Evolutionary conservation across 1,284 basidiomycete genomes (phyloP).

Genomic region (Boletus albobrunnescens): DNA sequence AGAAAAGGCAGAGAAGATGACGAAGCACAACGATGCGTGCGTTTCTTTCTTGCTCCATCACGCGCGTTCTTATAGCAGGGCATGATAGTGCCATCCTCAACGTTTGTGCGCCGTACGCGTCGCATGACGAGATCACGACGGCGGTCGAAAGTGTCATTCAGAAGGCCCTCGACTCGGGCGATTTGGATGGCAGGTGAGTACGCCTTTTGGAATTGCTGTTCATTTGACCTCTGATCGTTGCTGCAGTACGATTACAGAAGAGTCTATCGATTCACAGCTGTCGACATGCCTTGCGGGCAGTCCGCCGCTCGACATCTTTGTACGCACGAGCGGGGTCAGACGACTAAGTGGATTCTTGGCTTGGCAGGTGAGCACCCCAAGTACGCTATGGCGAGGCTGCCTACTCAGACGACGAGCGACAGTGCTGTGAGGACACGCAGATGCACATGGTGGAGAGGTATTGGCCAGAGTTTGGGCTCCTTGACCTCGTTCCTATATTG

Average conservation of each 20-base stretch:
- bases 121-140: slow-evolving; percentile 86
- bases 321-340: slow-evolving; percentile 90
- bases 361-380: slow-evolving; percentile 72
- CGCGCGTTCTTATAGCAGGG: background rate
- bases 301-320: slow-evolving; percentile 85
- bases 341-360: slow-evolving; percentile 90
- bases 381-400: too few relatives aligned
- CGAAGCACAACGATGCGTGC: slow-evolving; percentile 64
- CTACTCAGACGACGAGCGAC: slow-evolving; percentile 1
- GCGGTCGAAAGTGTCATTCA: slow-evolving; percentile 64
- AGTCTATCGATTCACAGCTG: slow-evolving; percentile 62
- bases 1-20: slow-evolving; percentile 74
- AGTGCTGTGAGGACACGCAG: slow-evolving; percentile 81
- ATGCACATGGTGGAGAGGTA: slow-evolving; percentile 89
- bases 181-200: slow-evolving; percentile 35
- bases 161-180: slow-evolving; percentile 41
- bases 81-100: slow-evolving; percentile 79
- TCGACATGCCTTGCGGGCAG: slow-evolving; percentile 65
- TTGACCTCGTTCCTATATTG: slow-evolving; percentile 82
- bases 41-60: background rate
- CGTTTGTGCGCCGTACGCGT: slow-evolving; percentile 91
- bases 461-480: slow-evolving; percentile 94
- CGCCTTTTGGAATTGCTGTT: too few relatives aligned
- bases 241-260: slow-evolving; percentile 62
- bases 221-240: too few relatives aligned